Base-by-base conservation (phyloP, 2,329 filamentous ascomycete genomes). In the Thelonectria olida region DNA sequence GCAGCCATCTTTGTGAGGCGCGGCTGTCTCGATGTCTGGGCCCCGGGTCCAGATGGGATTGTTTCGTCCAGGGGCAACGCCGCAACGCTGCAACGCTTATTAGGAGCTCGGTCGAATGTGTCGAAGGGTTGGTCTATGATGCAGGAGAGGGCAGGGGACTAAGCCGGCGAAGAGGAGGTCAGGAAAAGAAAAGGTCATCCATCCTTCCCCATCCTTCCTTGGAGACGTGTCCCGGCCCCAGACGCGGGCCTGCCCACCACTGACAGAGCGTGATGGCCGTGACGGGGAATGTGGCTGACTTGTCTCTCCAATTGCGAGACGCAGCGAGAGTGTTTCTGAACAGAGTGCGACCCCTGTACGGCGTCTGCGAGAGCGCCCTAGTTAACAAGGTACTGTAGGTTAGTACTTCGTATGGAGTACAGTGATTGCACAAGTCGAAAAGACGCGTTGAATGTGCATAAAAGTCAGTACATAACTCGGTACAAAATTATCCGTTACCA, bases 101-200 rank as follows among this genome's bases (percentile, higher is more conserved):
- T 19, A 53, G 53, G 42, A 47, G 56, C 44, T 48, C 17, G 47
- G 23, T 23, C 44, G 54, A 23, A 48, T 27, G n/a, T 10, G 17
- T 20, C 12, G 38, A 47, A 45, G 41, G 41, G 41, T n/a, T 20
- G 41, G 41, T 12, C 41, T 20, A 20, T 39, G 45, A 45, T 28
- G n/a, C 34, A 22, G 22, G 17, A 45, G 22, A 22, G n/a, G n/a
- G 36, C 17, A 39, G 15, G 17, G 15, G 17, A 39, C 5, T 42
- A 4, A 15, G n/a, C 17, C 15, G 9, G 19, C 17, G 19, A 20
- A 25, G 17, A 25, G 22, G 19, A 27, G 17, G 36, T 5, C 7
- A 38, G 34, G 19, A 13, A 12, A 20, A 44, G 9, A 44, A 44
- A 20, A 15, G 39, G 39, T 17, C 12, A 17, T 39, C 39, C 19